Evolutionary conservation across 108 stramenopile genomes (phyloP), one percentile per base, ranked within the genome.

Genomic region (Stephanodiscus triporus): DNA sequence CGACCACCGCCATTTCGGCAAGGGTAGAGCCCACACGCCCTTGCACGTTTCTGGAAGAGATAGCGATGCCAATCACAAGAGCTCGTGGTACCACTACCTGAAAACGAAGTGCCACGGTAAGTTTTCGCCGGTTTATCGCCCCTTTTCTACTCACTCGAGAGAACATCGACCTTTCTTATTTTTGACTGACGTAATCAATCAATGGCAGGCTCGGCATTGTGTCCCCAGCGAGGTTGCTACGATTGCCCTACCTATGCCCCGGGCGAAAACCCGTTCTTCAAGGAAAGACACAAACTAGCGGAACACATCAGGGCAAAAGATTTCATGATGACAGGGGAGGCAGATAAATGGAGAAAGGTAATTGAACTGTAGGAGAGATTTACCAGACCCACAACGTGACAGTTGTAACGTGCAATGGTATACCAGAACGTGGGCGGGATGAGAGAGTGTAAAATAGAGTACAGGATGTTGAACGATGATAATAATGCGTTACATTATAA

Each of bases 201-300:
- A 9, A 30, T 30, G 4, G 34, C 23, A 72, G 65, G 75, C 47
- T 68, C 66, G 45, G 61, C 63, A 56, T 77, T 80, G 11, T 94
- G 92, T 67, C 92, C 92, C 40, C 84, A 91, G 50, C 34, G 77
- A 32, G 93, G 93, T 13, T 94, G 93, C 54, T 94, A 85, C 48
- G 89, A 91, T 55, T 94, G 93, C 70, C 93, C 93, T 1, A 67
- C 57, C 16, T 94, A 85, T 60, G 36, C 72, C 42, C 84, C 85
- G 16, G 93, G 90, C 23, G 64, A 84, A 23, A 91, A 94, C 56
- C 93, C 93, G 24, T 88, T 71, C 82, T 94, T 87, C 36, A 70
- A 85, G 48, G 51, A 70, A 48, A 65, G 78, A 47, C 76, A 84
- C 32, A 75, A 67, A 34, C 50, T 77, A 48, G 78, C 85, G 2